phyloP scores from a whole-genome alignment of 2,329 filamentous ascomycete genomes.

The Phaeosphaeriaceae sp. region DNA sequence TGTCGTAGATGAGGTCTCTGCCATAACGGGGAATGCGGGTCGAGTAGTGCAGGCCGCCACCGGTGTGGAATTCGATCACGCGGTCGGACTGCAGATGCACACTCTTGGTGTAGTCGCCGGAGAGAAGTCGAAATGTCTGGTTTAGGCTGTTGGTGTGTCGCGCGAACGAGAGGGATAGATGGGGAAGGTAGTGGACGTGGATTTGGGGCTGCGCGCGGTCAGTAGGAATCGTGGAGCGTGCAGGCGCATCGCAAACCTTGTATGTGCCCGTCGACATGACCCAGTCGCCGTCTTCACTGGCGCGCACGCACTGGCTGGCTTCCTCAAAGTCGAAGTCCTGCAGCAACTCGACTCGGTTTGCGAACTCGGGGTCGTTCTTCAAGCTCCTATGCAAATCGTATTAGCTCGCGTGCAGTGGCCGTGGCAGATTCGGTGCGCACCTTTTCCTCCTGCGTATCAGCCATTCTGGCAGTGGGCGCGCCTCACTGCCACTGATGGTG shows the following conservation, averaged over 20 bases:
- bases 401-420: constrained; percentile 7
- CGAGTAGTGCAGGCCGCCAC: constrained; percentile 84
- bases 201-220: constrained; percentile 78
- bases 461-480: constrained; percentile 92
- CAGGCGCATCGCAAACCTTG: constrained; percentile 17
- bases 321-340: constrained; percentile 99
- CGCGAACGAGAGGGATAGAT: constrained; percentile 90
- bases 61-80: constrained; percentile 90
- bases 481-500: constrained; percentile 89
- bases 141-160: constrained; percentile 93
- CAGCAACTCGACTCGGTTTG: constrained; percentile 90
- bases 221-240: neutral
- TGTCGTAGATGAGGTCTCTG: constrained; percentile 85
- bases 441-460: constrained; percentile 83
- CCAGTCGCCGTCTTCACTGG: constrained; percentile 97
- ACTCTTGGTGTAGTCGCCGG: constrained; percentile 91
- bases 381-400: constrained; percentile 60
- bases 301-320: constrained; percentile 85
- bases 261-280: constrained; percentile 46
- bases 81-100: constrained; percentile 92
- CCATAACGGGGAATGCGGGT: constrained; percentile 93
- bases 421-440: constrained; percentile 48
- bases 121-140: constrained; percentile 86
- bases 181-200: constrained; percentile 92
- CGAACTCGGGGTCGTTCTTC: constrained; percentile 91